Evolutionary conservation across 208 protist species (phyloP).

Genomic region (Strigomonas culicis): DNA sequence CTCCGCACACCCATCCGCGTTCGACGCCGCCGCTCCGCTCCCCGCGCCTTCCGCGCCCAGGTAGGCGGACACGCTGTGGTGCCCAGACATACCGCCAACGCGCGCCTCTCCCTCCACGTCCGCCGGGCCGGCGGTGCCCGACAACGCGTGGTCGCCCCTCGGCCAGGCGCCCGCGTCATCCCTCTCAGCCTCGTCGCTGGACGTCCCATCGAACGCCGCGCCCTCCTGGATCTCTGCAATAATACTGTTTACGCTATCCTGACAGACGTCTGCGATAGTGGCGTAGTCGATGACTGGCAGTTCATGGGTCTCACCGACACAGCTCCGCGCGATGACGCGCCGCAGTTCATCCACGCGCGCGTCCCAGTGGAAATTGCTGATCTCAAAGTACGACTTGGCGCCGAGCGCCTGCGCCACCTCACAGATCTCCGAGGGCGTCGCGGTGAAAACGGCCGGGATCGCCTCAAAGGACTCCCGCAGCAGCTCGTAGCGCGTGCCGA

Average conservation of each 20-base stretch:
- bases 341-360: conserved; percentile 31
- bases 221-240: conserved; percentile 16
- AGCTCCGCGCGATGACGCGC: conserved; percentile 39
- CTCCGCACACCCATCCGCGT: background rate
- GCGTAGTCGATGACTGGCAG: conserved; percentile 18
- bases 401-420: conserved; percentile 26
- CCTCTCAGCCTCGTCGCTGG: conserved; percentile 3
- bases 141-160: no score
- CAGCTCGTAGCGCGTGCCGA: conserved; percentile 35
- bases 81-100: no score
- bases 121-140: background rate
- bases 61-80: no score
- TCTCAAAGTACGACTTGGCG: conserved; percentile 42
- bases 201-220: background rate
- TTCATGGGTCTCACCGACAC: conserved; percentile 41
- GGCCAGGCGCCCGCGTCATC: background rate
- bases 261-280: conserved; percentile 11
- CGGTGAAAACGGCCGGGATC: conserved; percentile 22
- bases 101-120: background rate
- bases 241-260: conserved; percentile 13
- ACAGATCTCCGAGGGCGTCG: conserved; percentile 27
- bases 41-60: no score
- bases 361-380: conserved; percentile 27
- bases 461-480: conserved; percentile 30
- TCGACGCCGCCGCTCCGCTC: no score